Conservation (phyloP, 495 filamentous ascomycete species). For the Lepidopterella palustris region DNA sequence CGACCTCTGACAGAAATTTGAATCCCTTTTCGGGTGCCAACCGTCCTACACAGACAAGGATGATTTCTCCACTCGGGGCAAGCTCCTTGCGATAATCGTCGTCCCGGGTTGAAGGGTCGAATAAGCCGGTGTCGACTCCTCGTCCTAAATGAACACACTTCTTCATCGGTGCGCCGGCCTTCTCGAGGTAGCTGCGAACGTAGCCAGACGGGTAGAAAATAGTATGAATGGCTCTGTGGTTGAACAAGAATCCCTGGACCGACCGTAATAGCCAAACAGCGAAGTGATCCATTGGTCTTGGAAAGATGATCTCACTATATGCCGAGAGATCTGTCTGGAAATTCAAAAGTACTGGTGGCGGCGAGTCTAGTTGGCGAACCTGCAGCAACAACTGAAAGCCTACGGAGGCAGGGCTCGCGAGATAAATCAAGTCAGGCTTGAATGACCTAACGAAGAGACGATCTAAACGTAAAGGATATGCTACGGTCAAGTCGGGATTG, state of each 20-base stretch:
- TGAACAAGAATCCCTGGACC: constrained; percentile 56
- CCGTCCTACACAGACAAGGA: constrained; percentile 53
- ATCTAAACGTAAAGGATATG: constrained; percentile 55
- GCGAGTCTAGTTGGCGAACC: constrained; percentile 47
- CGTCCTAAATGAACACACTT: constrained; percentile 51
- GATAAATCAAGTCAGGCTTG: constrained; percentile 53
- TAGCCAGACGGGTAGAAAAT: constrained; percentile 57
- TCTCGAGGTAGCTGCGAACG: constrained; percentile 49
- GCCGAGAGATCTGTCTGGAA: constrained; percentile 61
- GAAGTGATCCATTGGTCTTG: constrained; percentile 47
- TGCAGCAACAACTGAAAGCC: constrained; percentile 59
- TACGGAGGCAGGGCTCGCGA: constrained; percentile 57
- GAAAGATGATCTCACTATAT: constrained; percentile 57
- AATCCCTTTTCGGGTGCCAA: constrained; percentile 61
- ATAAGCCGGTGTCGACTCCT: constrained; percentile 54
- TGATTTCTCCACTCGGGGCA: constrained; percentile 51
- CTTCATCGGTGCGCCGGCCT: constrained; percentile 41
- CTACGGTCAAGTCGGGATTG: constrained; percentile 56
- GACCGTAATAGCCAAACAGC: constrained; percentile 49
- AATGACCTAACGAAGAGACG: constrained; percentile 49
- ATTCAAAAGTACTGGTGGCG: constrained; percentile 52
- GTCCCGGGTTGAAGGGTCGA: constrained; percentile 46
- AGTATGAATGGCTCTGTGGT: constrained; percentile 48
- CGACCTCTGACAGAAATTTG: constrained; percentile 51
- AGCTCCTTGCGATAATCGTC: constrained; percentile 43